Conservation (phyloP, 2,329 filamentous ascomycete genomes). For the Pestalotiopsis sp. region DNA sequence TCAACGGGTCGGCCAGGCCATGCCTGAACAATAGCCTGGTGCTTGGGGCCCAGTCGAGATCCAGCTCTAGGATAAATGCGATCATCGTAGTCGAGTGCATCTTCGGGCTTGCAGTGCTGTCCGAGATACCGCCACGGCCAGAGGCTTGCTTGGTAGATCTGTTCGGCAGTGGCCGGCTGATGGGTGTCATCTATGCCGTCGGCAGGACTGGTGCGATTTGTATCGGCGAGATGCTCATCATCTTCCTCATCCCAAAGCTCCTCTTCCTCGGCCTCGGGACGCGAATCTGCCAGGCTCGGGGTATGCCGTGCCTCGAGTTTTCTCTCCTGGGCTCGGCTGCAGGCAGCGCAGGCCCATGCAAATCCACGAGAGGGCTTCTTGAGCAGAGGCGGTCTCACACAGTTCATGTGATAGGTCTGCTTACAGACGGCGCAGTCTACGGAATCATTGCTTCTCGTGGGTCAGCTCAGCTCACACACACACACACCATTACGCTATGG, state of each 20-base stretch:
- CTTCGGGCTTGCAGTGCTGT: conserved; percentile 92
- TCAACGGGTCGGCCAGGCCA: conserved; percentile 91
- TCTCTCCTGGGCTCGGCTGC: conserved; percentile 92
- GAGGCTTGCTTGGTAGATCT: conserved; percentile 88
- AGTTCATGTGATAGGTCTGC: conserved; percentile 98
- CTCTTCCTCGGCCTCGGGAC: conserved; percentile 67
- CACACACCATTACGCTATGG: background rate
- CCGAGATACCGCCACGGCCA: conserved; percentile 97
- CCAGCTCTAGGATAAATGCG: conserved; percentile 95
- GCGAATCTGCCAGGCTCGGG: conserved; percentile 71
- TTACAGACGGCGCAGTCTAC: conserved; percentile 96
- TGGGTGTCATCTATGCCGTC: conserved; percentile 60
- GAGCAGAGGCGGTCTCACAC: conserved; percentile 85
- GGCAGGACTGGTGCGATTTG: conserved; percentile 66
- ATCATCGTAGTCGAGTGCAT: conserved; percentile 95
- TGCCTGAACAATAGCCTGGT: conserved; percentile 82
- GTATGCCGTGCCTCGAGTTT: conserved; percentile 90
- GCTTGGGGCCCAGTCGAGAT: conserved; percentile 85
- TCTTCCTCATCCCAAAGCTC: conserved; percentile 72
- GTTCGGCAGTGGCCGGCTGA: conserved; percentile 73
- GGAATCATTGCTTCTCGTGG: conserved; percentile 75
- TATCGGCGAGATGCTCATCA: conserved; percentile 61
- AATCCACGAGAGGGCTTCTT: conserved; percentile 98
- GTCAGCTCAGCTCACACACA: background rate
- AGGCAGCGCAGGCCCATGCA: conserved; percentile 96